phyloP scores from a whole-genome alignment of 1,284 basidiomycete genomes.

The Cystobasidium sp. region DNA sequence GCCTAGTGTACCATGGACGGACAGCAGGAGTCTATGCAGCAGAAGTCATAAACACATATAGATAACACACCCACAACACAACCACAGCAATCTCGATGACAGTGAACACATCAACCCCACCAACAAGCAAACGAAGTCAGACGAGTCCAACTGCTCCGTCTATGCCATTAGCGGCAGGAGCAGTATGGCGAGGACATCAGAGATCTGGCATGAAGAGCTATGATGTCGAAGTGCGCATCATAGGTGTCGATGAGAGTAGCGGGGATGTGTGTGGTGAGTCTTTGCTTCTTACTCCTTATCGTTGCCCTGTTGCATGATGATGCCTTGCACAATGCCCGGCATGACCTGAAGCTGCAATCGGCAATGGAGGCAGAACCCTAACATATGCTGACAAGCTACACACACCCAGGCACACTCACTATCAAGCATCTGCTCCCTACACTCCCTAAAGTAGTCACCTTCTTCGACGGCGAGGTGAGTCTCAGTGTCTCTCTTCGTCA shows the following conservation, averaged over 20 bases:
- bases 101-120: background rate
- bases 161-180: conserved; percentile 28
- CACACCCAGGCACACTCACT: conserved; percentile 34
- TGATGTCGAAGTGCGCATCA: conserved; percentile 38
- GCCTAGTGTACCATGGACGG: conserved; percentile 21
- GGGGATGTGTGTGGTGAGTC: conserved; percentile 35
- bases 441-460: conserved; percentile 42
- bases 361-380: background rate
- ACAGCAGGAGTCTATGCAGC: background rate
- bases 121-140: conserved; percentile 2
- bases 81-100: conserved; percentile 1
- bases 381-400: background rate
- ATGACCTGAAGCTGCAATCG: background rate
- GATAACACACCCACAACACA: background rate
- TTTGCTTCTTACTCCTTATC: background rate
- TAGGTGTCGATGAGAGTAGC: conserved; percentile 23
- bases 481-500: background rate
- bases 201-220: conserved; percentile 33
- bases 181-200: conserved; percentile 42
- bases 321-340: background rate
- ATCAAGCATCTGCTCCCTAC: conserved; percentile 38
- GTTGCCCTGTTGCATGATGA: background rate
- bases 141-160: background rate
- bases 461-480: conserved; percentile 44
- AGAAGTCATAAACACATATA: background rate